Conservation (phyloP, 768 basidiomycete genomes). For the Serpula lacrymans region DNA sequence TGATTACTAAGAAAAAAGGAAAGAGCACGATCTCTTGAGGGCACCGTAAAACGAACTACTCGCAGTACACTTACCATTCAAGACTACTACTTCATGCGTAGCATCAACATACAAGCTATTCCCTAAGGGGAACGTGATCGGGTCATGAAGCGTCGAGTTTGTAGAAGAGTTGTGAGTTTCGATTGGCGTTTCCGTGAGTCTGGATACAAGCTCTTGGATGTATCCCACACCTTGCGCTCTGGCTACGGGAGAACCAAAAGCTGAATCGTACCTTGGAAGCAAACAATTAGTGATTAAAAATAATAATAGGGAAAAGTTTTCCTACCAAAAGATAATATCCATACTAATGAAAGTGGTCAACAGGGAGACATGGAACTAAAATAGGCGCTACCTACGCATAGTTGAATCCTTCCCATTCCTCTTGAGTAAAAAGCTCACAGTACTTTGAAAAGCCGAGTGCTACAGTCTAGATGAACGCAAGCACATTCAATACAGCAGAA, state of each 20-base stretch:
- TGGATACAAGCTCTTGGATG: slow-evolving; percentile 77
- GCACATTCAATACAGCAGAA: slow-evolving; percentile 2
- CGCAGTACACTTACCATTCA: slow-evolving; percentile 56
- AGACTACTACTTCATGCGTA: slow-evolving; percentile 86
- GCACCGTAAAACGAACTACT: not conserved
- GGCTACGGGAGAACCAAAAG: slow-evolving; percentile 79
- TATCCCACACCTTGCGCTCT: slow-evolving; percentile 78
- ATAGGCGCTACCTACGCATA: slow-evolving; percentile 59
- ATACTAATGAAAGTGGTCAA: slow-evolving; percentile 43
- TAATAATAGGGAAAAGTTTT: not conserved
- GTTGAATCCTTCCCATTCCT: slow-evolving; percentile 93
- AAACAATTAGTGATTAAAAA: no score
- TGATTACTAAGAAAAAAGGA: slow-evolving; percentile 50
- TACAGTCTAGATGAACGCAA: slow-evolving; percentile 59
- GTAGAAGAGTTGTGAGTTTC: slow-evolving; percentile 73
- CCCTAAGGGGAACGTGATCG: slow-evolving; percentile 65
- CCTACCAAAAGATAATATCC: slow-evolving; percentile 62
- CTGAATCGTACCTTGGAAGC: slow-evolving; percentile 54
- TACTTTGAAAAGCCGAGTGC: slow-evolving; percentile 89
- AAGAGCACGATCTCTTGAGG: not conserved
- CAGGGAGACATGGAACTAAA: not conserved
- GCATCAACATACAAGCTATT: slow-evolving; percentile 84
- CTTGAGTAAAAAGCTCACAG: slow-evolving; percentile 84
- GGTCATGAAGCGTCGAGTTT: slow-evolving; percentile 74
- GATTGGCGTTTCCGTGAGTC: slow-evolving; percentile 76